These are phyloP conservation scores for Pistacia atlantica DNA, from an alignment of 345 rosid species.

Conservation along the genomic window DNA sequence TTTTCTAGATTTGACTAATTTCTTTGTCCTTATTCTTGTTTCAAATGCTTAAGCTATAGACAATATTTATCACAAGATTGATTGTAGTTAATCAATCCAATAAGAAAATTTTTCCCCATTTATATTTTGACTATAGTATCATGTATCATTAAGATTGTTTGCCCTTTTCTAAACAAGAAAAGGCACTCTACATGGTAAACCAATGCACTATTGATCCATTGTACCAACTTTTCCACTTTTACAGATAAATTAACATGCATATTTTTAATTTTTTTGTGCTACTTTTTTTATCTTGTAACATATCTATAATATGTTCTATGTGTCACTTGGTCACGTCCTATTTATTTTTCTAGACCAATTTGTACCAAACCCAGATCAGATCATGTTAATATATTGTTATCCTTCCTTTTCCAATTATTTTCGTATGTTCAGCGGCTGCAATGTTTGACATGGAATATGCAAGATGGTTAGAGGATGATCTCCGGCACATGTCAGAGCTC, in stretches of 20 bases:
- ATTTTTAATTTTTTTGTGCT: background rate
- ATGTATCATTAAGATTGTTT: slow-evolving; percentile 9
- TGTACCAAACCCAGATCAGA: background rate
- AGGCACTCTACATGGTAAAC: slow-evolving; percentile 1
- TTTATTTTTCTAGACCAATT: background rate
- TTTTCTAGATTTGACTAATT: slow-evolving; percentile 25
- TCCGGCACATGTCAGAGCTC: slow-evolving; percentile 80
- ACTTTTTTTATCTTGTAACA: background rate
- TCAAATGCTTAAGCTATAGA: background rate
- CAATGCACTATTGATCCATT: slow-evolving; percentile 18
- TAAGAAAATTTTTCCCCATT: background rate
- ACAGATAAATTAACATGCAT: background rate
- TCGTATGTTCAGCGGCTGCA: slow-evolving; percentile 59
- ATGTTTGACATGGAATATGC: slow-evolving; percentile 93
- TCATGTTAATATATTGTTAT: background rate
- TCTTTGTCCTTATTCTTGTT: background rate
- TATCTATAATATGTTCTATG: background rate
- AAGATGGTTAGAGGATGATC: slow-evolving; percentile 92
- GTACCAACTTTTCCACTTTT: slow-evolving; percentile 14
- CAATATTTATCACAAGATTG: background rate
- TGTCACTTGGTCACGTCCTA: background rate
- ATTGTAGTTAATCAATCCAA: background rate
- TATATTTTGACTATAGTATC: background rate
- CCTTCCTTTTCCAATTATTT: background rate
- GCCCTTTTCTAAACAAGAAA: slow-evolving; percentile 25